A percentile compares a stretch with the other conserved stretches of the same genome.
phyloP scores from a whole-genome alignment of 495 filamentous ascomycete genomes.

The Penicillium coffeae region DNA sequence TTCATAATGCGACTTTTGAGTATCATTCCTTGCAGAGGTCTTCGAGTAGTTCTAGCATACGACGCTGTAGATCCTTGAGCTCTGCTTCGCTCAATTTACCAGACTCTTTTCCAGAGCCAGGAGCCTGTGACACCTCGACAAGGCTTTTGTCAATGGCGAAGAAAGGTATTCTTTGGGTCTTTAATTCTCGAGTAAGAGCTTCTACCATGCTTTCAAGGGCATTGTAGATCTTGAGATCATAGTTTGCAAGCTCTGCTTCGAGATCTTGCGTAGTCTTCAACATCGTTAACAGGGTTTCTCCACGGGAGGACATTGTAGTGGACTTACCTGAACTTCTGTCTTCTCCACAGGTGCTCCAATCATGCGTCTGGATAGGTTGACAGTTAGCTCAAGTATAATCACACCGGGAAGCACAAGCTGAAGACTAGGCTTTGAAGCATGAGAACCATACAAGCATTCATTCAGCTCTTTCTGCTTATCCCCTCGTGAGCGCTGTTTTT shows the following conservation, averaged over 20 bases:
- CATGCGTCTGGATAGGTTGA: slow-evolving; percentile 25
- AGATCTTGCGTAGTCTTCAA: slow-evolving; percentile 42
- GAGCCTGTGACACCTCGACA: slow-evolving; percentile 21
- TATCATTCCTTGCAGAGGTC: slow-evolving; percentile 54
- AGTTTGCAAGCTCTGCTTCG: slow-evolving; percentile 51
- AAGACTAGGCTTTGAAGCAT: not conserved
- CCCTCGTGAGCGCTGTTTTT: slow-evolving; percentile 44
- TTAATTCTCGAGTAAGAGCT: slow-evolving; percentile 53
- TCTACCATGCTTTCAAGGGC: slow-evolving; percentile 57
- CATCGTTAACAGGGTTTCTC: slow-evolving; percentile 3
- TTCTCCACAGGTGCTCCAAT: slow-evolving; percentile 38
- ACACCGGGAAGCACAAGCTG: not conserved
- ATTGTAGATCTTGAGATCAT: slow-evolving; percentile 58
- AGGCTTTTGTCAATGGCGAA: slow-evolving; percentile 50
- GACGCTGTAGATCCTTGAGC: slow-evolving; percentile 49
- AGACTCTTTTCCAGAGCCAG: no score
- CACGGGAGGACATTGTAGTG: not conserved
- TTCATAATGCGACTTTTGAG: not conserved
- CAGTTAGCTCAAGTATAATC: not conserved
- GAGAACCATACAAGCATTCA: slow-evolving; percentile 38
- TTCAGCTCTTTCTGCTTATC: slow-evolving; percentile 53
- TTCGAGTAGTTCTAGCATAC: slow-evolving; percentile 60
- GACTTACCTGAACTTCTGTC: slow-evolving; percentile 33
- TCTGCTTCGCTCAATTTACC: slow-evolving; percentile 40
- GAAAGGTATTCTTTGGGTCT: slow-evolving; percentile 60